phyloP scores from a whole-genome alignment of 495 filamentous ascomycete species.

The Trichodelitschia bisporula region DNA sequence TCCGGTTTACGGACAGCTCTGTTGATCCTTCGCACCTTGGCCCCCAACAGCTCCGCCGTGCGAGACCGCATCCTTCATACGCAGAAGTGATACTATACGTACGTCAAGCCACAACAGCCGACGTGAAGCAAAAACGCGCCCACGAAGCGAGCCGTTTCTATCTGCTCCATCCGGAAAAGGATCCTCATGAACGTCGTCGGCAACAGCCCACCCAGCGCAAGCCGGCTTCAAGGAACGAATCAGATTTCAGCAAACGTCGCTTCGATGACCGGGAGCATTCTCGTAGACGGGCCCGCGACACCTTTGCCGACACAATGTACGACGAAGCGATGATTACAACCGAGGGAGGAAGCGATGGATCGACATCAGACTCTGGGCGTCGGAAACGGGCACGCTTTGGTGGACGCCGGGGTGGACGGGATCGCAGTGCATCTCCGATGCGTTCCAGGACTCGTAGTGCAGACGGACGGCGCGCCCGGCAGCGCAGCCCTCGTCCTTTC shows the following conservation, averaged over 20 bases:
- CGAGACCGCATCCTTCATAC: slow-evolving; percentile 16
- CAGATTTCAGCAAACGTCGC: slow-evolving; percentile 31
- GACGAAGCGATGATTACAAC: slow-evolving; percentile 32
- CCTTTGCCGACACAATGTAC: slow-evolving; percentile 52
- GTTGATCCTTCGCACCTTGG: slow-evolving; percentile 10
- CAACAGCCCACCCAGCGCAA: no score
- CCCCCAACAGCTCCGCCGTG: slow-evolving; percentile 14
- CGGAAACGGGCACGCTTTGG: slow-evolving; percentile 21
- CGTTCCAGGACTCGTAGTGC: slow-evolving; percentile 2
- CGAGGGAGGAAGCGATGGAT: no score
- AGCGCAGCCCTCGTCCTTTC: slow-evolving; percentile 45
- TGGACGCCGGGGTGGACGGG: slow-evolving; percentile 6
- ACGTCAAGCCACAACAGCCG: slow-evolving; percentile 44
- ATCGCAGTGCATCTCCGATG: slow-evolving; percentile 18
- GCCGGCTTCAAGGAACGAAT: slow-evolving; percentile 27
- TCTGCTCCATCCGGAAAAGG: slow-evolving; percentile 67
- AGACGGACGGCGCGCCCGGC: slow-evolving; percentile 29
- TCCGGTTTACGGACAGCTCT: slow-evolving; percentile 26
- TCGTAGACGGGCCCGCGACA: slow-evolving; percentile 23
- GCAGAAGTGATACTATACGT: slow-evolving; percentile 14
- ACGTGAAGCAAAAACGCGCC: slow-evolving; percentile 56
- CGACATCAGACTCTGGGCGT: slow-evolving; percentile 11
- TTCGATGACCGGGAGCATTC: slow-evolving; percentile 31
- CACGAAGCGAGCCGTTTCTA: slow-evolving; percentile 72
- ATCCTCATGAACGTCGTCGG: slow-evolving; percentile 48